Evolutionary conservation across 148 eudicot species (phyloP).

Genomic region (Amaranthus cruentus): DNA sequence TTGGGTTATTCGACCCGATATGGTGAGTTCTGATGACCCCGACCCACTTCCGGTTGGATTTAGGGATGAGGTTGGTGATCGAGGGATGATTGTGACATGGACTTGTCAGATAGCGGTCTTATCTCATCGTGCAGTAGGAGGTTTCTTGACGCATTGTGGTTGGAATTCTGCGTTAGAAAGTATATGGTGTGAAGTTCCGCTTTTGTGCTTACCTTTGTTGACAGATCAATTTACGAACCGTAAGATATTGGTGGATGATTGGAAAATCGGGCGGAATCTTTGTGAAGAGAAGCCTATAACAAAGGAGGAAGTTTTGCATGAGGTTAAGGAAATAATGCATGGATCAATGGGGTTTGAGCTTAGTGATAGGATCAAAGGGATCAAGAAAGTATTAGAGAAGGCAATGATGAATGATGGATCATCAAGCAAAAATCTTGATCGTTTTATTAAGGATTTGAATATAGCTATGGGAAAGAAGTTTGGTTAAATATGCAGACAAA

Average conservation of each 20-base stretch:
- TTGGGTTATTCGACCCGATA: slow-evolving; percentile 61
- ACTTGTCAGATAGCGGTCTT: slow-evolving; percentile 22
- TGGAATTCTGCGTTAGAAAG: slow-evolving; percentile 30
- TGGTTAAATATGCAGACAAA: not conserved
- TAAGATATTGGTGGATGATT: slow-evolving; percentile 29
- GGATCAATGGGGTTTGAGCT: slow-evolving; percentile 9
- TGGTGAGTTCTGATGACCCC: slow-evolving; percentile 25
- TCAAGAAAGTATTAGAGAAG: slow-evolving; percentile 14
- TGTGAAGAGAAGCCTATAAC: slow-evolving; percentile 19
- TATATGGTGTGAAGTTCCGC: slow-evolving; percentile 19
- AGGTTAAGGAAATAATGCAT: slow-evolving; percentile 8
- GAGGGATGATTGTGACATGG: slow-evolving; percentile 29
- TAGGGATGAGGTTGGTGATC: slow-evolving; percentile 24
- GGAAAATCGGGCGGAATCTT: slow-evolving; percentile 23
- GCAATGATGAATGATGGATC: slow-evolving; percentile 17
- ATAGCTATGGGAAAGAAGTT: not conserved
- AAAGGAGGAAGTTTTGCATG: slow-evolving; percentile 19
- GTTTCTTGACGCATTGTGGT: slow-evolving; percentile 32
- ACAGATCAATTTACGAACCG: slow-evolving; percentile 32
- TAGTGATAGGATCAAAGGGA: slow-evolving; percentile 9
- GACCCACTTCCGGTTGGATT: slow-evolving; percentile 25
- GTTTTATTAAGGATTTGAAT: slow-evolving; percentile 18
- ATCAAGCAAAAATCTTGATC: slow-evolving; percentile 18
- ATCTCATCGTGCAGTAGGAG: slow-evolving; percentile 26
- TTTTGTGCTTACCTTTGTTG: slow-evolving; percentile 29